Evolutionary conservation across 371 early-diverging fungal genomes (phyloP), one percentile per base, ranked within the genome.

Genomic region (Mortierella sp.): DNA sequence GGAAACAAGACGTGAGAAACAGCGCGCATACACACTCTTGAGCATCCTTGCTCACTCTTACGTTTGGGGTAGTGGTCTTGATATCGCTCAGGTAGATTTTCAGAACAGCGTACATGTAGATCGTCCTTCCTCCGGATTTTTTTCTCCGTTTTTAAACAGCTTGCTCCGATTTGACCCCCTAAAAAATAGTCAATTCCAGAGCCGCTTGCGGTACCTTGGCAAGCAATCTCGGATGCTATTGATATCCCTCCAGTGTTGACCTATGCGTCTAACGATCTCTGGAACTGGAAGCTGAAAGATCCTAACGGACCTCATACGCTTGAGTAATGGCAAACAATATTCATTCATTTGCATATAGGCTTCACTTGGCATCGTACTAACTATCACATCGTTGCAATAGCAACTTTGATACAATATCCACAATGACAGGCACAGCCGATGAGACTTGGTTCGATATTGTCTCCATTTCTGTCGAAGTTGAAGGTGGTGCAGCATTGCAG

Each of bases 391-490:
- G 49, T 47, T 37, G n/a, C n/a, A 8, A 71, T 58, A 89, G 88
- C 70, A 97, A 97, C 74, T 55, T 97, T 19, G 84, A 88, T 4
- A 88, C 93, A 0, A 76, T 94, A 61, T 84, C 92, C 43, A 96
- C 94, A 9, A 95, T 95, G 82, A 91, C 96, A 3, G 96, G 97
- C 2, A 87, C 91, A 28, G 82, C 89, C 56, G 97, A 97, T 84
- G 97, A 98, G 85, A 84, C 95, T 0, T 97, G 97, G 97, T 97
- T 98, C 76, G 96, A 94, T 78, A 88, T 97, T 29, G 88, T 96
- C 40, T 90, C 95, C 0, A 84, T 91, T 0, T 93, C 92, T 0
- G 95, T 96, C 55, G 98, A 97, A 70, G 86, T 92, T 26, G 89
- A 86, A 26, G 95, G 96, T 22, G 96, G 94, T 2, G 91, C 90